These are phyloP conservation scores for Salix koriyanagi DNA, from an alignment of 345 rosid species.

Conservation along the genomic window DNA sequence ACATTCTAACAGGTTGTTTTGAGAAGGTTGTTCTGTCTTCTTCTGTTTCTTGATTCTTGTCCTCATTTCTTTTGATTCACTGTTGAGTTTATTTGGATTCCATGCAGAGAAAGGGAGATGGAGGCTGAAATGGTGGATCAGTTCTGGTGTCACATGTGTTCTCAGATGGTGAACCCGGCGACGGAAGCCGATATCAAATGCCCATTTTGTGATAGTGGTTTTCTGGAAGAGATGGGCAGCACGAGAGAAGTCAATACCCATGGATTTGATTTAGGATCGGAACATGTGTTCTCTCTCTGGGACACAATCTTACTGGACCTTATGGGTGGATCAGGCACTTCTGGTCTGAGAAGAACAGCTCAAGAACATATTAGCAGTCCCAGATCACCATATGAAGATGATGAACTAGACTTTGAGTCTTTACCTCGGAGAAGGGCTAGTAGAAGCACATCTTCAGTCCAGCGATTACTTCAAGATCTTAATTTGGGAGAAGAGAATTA, in stretches of 20 bases:
- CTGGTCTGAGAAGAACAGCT: constrained; percentile 13
- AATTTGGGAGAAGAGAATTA: constrained; percentile 9
- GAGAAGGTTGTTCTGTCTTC: not conserved
- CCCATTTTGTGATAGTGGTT: constrained; percentile 52
- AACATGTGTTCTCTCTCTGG: constrained; percentile 32
- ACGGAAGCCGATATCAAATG: constrained; percentile 42
- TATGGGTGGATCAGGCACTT: constrained; percentile 28
- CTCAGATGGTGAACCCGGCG: constrained; percentile 42
- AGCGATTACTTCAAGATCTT: constrained; percentile 27
- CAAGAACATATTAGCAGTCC: constrained; percentile 15
- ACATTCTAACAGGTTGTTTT: not conserved
- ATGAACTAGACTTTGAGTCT: constrained; percentile 25
- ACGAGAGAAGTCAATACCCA: constrained; percentile 11
- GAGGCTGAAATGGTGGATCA: constrained; percentile 45
- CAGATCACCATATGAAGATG: constrained; percentile 15
- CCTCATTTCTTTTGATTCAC: not conserved
- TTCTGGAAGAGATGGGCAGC: constrained; percentile 47
- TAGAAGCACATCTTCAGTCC: constrained; percentile 21
- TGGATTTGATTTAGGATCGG: constrained; percentile 23
- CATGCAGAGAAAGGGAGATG: constrained; percentile 33
- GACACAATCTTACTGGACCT: constrained; percentile 39
- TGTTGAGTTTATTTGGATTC: not conserved
- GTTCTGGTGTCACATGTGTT: constrained; percentile 68
- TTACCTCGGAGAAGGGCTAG: constrained; percentile 20
- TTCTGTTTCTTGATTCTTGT: not conserved